Base-by-base conservation (phyloP, 2,329 filamentous ascomycete genomes). In the Ophidiomyces ophidiicola region DNA sequence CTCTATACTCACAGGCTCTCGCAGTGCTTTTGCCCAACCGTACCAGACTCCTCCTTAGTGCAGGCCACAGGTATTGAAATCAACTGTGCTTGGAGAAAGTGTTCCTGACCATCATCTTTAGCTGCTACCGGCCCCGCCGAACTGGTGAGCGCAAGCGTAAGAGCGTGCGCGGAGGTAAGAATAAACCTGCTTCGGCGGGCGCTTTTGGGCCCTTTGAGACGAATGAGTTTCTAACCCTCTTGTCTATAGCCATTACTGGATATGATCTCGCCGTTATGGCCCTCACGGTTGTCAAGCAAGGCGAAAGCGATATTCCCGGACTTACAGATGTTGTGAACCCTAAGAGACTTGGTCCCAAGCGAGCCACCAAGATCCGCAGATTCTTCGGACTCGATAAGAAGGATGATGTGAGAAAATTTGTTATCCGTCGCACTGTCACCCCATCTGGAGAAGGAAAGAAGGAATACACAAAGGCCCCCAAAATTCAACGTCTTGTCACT, bases 341-440 rank as follows among this genome's bases (percentile, higher is more conserved):
- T 70, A 98, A 98, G 84, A 83, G 90, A 62, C 83, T 98, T 64
- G 90, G 90, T 59, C 90, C 90, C 74, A 98, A 98, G 87, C 84
- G 90, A 64, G 90, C 90, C 65, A 94, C 86, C 74, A 98, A 96
- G 86, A 96, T 98, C 74, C 85, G 88, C 71, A 82, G 80, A 68
- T 98, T 98, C 82, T 98, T 96, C 76, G 80, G 85, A 74, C 83
- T 98, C 78, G 88, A 81, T 83, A 96, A 96, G 87, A 87, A 96
- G 81, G 90, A 98, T 77, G 90, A 98, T 83, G 88, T 96, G 71
- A 88, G 90, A 76, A 94, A 96, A 76, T 98, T 94, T 74, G 90
- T 98, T 70, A 96, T 98, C 63, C 90, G 90, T 68, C 90, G 90
- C 68, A 90, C 96, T 70, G 80, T 98, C 61, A 79, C 86, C 74